Percentiles rank a stretch among this genome's conserved stretches.
phyloP scores from a whole-genome alignment of 768 basidiomycete species.

The Ramaria sp. region DNA sequence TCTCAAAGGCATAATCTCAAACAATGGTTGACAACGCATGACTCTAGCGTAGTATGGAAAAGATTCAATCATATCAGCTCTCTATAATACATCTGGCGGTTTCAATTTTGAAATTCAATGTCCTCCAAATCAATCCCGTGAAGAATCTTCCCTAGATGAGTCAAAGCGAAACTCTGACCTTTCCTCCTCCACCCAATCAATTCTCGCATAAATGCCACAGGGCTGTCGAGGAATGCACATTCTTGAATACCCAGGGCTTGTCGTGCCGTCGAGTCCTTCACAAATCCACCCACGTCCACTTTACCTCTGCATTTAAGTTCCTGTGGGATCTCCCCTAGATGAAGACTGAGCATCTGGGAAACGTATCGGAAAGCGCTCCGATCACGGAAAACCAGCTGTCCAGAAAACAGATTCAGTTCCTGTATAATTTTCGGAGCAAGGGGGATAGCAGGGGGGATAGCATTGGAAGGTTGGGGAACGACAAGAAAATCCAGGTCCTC shows the following conservation, averaged over 20 bases:
- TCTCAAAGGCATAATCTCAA: too few species aligned
- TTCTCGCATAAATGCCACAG: not conserved
- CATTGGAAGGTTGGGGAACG: conserved; percentile 14
- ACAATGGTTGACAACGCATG: too few species aligned
- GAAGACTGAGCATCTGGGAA: conserved; percentile 26
- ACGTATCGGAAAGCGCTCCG: conserved; percentile 22
- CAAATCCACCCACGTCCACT: conserved; percentile 15
- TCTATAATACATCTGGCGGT: too few species aligned
- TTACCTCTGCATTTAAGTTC: not conserved
- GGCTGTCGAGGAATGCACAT: not conserved
- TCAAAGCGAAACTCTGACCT: not conserved
- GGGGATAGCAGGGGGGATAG: conserved; percentile 9
- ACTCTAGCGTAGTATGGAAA: too few species aligned
- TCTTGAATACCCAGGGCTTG: not conserved
- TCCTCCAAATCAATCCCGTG: not conserved
- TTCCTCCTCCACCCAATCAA: not conserved
- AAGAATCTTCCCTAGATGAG: not conserved
- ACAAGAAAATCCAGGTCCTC: conserved; percentile 26
- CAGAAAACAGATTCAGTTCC: conserved; percentile 34
- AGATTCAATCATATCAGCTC: too few species aligned
- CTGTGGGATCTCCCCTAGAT: conserved; percentile 20
- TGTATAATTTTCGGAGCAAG: too few species aligned
- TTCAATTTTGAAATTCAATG: not conserved
- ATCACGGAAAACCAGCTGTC: conserved; percentile 30
- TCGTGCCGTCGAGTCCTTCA: conserved; percentile 8